phyloP scores from a whole-genome alignment of 1,139 yeast genomes.

The Saccharomyces hybrid region DNA sequence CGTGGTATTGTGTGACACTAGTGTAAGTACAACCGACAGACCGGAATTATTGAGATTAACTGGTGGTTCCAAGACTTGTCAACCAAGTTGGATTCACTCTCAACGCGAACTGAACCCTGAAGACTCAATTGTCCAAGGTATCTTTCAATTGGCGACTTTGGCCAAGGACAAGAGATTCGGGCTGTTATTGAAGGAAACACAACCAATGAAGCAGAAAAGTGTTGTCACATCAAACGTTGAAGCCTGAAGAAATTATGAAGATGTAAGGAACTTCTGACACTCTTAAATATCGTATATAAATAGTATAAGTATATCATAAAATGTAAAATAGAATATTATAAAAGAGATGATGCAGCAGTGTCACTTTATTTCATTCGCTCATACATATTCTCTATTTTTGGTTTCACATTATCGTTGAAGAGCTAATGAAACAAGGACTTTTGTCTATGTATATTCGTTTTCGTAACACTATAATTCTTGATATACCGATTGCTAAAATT shows the following conservation, averaged over 20 bases:
- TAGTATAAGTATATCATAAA: constrained; percentile 1
- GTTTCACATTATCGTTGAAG: neutral
- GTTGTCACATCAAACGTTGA: constrained; percentile 8
- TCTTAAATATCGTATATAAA: neutral
- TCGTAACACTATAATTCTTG: neutral
- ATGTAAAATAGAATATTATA: neutral
- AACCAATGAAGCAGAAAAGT: constrained; percentile 40
- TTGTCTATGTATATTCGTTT: neutral
- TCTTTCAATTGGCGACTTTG: constrained; percentile 49
- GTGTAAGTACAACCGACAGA: constrained; percentile 37
- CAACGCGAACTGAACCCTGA: constrained; percentile 46
- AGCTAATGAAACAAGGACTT: neutral
- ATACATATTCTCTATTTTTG: neutral
- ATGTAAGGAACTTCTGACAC: neutral
- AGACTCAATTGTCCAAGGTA: constrained; percentile 38
- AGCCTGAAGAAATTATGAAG: constrained; percentile 3
- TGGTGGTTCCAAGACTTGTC: constrained; percentile 61
- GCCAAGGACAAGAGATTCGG: constrained; percentile 64
- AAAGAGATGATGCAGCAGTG: neutral
- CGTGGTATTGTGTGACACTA: constrained; percentile 47
- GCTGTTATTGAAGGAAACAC: constrained; percentile 52
- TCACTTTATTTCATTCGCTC: neutral
- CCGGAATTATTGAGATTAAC: constrained; percentile 68
- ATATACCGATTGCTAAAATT: neutral
- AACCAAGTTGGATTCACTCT: constrained; percentile 86